Conservation (phyloP, 148 eudicot species). For the Diospyros kaki region DNA sequence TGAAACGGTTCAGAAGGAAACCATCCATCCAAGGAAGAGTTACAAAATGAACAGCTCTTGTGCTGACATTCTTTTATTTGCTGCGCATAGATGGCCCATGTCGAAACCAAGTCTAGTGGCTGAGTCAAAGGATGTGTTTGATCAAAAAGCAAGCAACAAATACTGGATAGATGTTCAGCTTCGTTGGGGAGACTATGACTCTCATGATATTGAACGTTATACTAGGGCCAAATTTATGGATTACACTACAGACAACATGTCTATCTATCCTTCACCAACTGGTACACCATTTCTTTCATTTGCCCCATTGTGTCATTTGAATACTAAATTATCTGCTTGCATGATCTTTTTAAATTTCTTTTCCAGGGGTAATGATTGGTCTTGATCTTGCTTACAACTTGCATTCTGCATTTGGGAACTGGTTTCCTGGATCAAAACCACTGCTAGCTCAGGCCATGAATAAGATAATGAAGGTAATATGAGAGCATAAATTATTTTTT, state of each 20-base stretch:
- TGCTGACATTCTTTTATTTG: constrained; percentile 95
- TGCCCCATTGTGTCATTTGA: not conserved
- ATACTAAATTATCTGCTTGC: not conserved
- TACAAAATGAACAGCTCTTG: constrained; percentile 99
- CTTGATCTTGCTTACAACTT: constrained; percentile 95
- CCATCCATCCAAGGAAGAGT: constrained; percentile 98
- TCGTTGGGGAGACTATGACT: constrained; percentile 99
- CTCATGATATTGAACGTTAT: constrained; percentile 98
- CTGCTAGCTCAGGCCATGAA: constrained; percentile 98
- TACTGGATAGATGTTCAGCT: constrained; percentile 99
- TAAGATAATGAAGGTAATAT: constrained; percentile 93
- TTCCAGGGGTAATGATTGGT: constrained; percentile 93
- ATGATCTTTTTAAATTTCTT: not conserved
- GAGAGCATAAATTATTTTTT: not conserved
- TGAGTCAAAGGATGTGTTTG: constrained; percentile 97
- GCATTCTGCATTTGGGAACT: constrained; percentile 99
- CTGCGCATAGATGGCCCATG: constrained; percentile 99
- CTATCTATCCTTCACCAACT: constrained; percentile 96
- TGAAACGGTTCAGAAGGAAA: constrained; percentile 98
- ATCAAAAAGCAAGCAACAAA: constrained; percentile 96
- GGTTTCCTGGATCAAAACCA: constrained; percentile 99
- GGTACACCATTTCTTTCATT: constrained; percentile 24
- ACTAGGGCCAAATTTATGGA: constrained; percentile 98
- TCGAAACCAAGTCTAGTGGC: constrained; percentile 98
- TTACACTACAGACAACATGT: constrained; percentile 99